Evolutionary conservation across 2,329 filamentous ascomycete genomes (phyloP), one percentile per base, ranked within the genome.

Genomic region (Colletotrichum tanaceti): DNA sequence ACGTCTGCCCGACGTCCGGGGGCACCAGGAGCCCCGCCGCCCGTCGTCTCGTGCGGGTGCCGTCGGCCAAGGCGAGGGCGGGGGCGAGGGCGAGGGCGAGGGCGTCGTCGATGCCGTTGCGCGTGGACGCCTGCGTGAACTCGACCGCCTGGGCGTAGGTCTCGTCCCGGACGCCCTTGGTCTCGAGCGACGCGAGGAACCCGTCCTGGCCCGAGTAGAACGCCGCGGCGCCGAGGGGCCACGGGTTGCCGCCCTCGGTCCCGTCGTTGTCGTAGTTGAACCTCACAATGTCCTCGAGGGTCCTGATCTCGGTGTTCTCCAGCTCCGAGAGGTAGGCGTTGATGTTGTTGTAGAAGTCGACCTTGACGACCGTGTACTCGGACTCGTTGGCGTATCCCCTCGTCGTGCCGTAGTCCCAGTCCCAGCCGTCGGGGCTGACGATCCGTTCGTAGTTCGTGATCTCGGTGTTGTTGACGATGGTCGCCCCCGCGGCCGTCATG

Each of bases 331-430:
- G 85, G 72, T 93, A 93, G 0, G 80, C 77, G 63, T 85, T 83
- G 76, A 93, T 83, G 74, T 86, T 83, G 74, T 84, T 85, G 77
- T 90, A 91, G 73, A 91, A 91, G 75, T 92, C 89, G 0, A 90
- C 87, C 76, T 92, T 93, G 71, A 93, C 83, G 57, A 90, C 87
- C 0, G 89, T 91, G 78, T 90, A 93, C 76, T 93, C 91, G 16
- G 89, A 92, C 77, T 93, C 87, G 69, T 93, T 92, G n/a, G 88
- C 80, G 73, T 81, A 88, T 2, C 89, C 89, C 4, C 89, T 85
- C 0, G 58, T 49, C 10, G 79, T 83, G 16, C 90, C 90, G 71
- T 88, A 91, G 73, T 91, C 90, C 86, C 91, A 94, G 77, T 93
- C 83, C 91, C 91, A 94, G n/a, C 90, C 89, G 57, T 86, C 76